These are phyloP conservation scores for Fraxinus ornus DNA, from an alignment of 305 asterid genomes.

Conservation along the genomic window DNA sequence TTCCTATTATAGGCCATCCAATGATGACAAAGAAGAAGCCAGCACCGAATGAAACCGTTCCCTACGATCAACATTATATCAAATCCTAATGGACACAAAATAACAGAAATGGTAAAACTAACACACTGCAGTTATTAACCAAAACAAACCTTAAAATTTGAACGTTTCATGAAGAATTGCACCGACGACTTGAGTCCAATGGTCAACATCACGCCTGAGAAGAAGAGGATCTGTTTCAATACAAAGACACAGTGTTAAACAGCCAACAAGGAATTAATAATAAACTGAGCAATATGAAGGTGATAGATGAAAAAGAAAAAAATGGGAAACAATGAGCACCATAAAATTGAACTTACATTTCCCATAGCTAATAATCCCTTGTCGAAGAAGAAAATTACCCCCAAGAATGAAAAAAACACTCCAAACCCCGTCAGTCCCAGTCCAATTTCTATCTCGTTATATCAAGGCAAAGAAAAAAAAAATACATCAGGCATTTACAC, in stretches of 20 bases:
- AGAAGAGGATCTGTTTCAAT: conserved; percentile 73
- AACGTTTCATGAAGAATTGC: conserved; percentile 57
- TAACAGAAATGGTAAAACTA: neutral
- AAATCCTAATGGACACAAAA: neutral
- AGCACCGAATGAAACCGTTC: conserved; percentile 46
- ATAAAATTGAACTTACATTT: conserved; percentile 60
- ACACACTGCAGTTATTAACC: neutral
- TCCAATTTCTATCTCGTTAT: conserved; percentile 69
- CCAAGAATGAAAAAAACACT: conserved; percentile 81
- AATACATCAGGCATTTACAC: conserved; percentile 7
- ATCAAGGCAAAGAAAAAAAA: conserved; percentile 16
- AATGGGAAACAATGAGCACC: neutral
- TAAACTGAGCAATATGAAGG: conserved; percentile 11
- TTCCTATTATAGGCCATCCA: conserved; percentile 66
- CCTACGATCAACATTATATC: conserved; percentile 33
- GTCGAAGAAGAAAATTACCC: conserved; percentile 86
- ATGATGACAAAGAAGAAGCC: conserved; percentile 61
- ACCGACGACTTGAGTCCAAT: conserved; percentile 64
- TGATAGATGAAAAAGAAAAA: neutral
- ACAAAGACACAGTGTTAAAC: conserved; percentile 22
- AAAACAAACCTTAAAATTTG: conserved; percentile 50
- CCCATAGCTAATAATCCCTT: conserved; percentile 97
- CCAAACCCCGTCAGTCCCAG: conserved; percentile 96
- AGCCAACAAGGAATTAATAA: neutral
- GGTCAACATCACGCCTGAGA: conserved; percentile 81